Base-by-base conservation (phyloP, 768 basidiomycete species). In the Auriscalpium orientale region DNA sequence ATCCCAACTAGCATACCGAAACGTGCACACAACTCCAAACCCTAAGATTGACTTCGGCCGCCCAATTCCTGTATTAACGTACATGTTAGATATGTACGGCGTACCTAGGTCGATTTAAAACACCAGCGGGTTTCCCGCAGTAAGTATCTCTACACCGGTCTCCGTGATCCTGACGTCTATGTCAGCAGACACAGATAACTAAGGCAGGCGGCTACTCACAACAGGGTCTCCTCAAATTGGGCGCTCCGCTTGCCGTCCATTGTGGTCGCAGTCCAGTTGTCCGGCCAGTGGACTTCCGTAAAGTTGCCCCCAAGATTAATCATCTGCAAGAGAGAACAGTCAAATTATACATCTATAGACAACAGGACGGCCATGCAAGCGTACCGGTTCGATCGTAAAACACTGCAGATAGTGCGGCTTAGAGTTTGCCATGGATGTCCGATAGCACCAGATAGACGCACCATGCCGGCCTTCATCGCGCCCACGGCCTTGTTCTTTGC, bases 251-350 rank as follows among this genome's bases (percentile, higher is more conserved):
- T 89, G 22, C 94, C 95, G 70, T 98, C 95, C 11, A 79, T 70
- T 5, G 97, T 98, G 18, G 88, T 91, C 1, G 95, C 92, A 2
- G 95, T 98, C 95, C 95, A 98, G 66, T 92, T 86, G 69, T 95
- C 93, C 35, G 87, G 87, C 94, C 94, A 93, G 67, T 93, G 91
- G 18, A 85, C 76, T 54, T 83, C 81, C 34, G 80, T 81, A 84
- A 86, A 89, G 59, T 77, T 82, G 53, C 78, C 76, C 6, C 95
- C 95, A 18, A 91, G 69, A 69, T 98, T 98, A 62, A 97, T 85
- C 95, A 98, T 98, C 82, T 95, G 69, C 51, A 64, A 64, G 49
- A 11, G 36, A 56, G 57, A 57, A 40, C 33, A 7, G 43, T 37
- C 57, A 58, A 61, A 51, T 44, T 45, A 12, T 37, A 52, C 36